Conservation (phyloP, 306 rosid genomes). For the Cicer pinnatifidum region DNA sequence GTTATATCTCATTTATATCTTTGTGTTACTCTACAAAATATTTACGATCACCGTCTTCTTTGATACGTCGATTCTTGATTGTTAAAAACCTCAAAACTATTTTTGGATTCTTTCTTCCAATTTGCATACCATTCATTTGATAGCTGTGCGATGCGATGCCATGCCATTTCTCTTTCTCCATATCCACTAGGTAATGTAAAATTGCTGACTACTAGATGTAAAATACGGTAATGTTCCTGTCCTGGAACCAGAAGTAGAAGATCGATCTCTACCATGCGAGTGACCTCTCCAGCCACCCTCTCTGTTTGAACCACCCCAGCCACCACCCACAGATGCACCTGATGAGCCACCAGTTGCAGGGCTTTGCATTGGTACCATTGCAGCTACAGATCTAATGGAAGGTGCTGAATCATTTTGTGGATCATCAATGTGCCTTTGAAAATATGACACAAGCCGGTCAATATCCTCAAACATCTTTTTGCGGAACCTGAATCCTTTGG, state of each 20-base stretch:
- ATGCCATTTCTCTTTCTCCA: too few species aligned
- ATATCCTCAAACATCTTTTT: conserved; percentile 95
- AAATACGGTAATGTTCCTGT: conserved; percentile 58
- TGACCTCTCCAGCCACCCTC: conserved; percentile 90
- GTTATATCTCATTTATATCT: too few species aligned
- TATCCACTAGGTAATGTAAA: too few species aligned
- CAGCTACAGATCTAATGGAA: conserved; percentile 96
- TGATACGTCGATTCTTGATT: too few species aligned
- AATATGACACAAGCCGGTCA: conserved; percentile 89
- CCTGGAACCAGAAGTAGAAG: conserved; percentile 87
- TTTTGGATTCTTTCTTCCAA: too few species aligned
- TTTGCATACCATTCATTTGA: too few species aligned
- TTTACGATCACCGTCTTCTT: too few species aligned
- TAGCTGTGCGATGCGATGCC: too few species aligned
- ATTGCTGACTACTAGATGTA: too few species aligned
- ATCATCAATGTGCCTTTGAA: conserved; percentile 92
- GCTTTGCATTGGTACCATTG: conserved; percentile 98
- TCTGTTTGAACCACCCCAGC: conserved; percentile 78
- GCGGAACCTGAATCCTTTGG: conserved; percentile 94
- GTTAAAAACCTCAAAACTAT: too few species aligned
- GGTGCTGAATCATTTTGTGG: conserved; percentile 79
- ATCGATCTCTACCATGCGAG: conserved; percentile 77
- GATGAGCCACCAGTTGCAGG: conserved; percentile 97
- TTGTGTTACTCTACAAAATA: too few species aligned
- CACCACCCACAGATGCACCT: conserved; percentile 75